phyloP scores from a whole-genome alignment of 345 rosid genomes.

The Aquilaria malaccensis region DNA sequence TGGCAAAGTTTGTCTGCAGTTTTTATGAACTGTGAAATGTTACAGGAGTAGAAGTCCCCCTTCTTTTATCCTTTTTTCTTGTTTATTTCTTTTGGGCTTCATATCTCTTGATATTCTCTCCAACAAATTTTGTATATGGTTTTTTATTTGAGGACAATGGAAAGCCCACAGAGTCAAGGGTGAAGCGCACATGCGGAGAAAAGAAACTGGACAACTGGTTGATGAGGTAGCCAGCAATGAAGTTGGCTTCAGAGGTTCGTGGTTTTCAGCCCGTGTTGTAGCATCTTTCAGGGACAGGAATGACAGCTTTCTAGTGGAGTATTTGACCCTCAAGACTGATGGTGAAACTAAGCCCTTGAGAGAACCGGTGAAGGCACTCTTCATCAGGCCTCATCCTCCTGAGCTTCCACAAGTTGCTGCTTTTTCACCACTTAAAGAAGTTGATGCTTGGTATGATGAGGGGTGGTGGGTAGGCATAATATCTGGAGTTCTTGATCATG shows the following conservation, averaged over 20 bases:
- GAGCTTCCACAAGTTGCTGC: conserved; percentile 9
- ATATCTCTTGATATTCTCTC: neutral
- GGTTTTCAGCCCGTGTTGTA: conserved; percentile 42
- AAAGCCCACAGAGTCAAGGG: conserved; percentile 12
- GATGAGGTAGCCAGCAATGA: conserved; percentile 55
- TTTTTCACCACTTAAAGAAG: conserved; percentile 30
- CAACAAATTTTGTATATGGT: conserved; percentile 12
- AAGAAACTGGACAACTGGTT: conserved; percentile 20
- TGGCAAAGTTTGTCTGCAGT: neutral
- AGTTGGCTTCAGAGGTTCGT: conserved; percentile 49
- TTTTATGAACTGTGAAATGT: neutral
- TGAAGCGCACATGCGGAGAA: conserved; percentile 22
- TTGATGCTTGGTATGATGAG: conserved; percentile 54
- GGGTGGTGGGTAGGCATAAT: conserved; percentile 63
- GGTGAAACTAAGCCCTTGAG: conserved; percentile 34
- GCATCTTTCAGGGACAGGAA: conserved; percentile 24
- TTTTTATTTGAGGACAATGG: conserved; percentile 1
- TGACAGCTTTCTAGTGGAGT: conserved; percentile 41
- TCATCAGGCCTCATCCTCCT: conserved; percentile 57
- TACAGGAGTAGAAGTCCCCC: neutral
- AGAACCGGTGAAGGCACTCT: conserved; percentile 23
- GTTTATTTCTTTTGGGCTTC: conserved; percentile 1
- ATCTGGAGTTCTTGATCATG: conserved; percentile 20
- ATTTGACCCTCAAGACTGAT: conserved; percentile 33
- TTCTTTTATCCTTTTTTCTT: neutral